Evolutionary conservation across 1,139 yeast genomes (phyloP), one percentile per base, ranked within the genome.

Genomic region (Pichia sp.): DNA sequence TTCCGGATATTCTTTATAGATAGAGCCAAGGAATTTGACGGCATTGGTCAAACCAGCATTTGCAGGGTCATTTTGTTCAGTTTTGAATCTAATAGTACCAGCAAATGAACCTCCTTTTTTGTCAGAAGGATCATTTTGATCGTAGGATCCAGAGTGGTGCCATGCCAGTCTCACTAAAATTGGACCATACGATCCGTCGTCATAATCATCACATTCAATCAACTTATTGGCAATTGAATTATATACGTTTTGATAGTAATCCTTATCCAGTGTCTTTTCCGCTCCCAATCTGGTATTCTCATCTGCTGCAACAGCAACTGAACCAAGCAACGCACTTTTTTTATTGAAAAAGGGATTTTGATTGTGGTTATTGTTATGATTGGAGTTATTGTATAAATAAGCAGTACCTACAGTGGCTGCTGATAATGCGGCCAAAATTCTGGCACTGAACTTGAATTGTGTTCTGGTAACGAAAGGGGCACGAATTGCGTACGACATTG

Each of bases 161-260:
- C 87, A 81, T 27, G 86, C 81, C 38, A 81, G 66, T 44, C 86
- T 68, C 27, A 81, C 74, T 10, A 81, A 62, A 3, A 80, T 65
- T 23, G 87, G 87, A 1, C 83, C 87, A 45, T 72, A 68, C 3
- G 83, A 75, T 3, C 86, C 86, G 57, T 80, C 85, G 54, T 81
- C 86, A 56, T 72, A 75, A 51, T 85, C 95, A 56, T 80, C 94
- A 47, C 82, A 80, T 36, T 85, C 87, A 50, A 80, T 76, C 37
- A 92, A 65, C 54, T 85, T 81, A 43, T 69, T 63, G 5, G 92
- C 87, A 64, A 90, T 87, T 36, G 79, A 92, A 56, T 86, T 85
- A 61, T 86, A 85, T 37, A 90, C 79, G 32, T 77, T 63, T 64
- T 86, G 95, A 65, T 83, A 87, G 52, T 84, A 87, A 16, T 16